Conservation (phyloP, 1,284 basidiomycete species). For the Naganishia sp. region DNA sequence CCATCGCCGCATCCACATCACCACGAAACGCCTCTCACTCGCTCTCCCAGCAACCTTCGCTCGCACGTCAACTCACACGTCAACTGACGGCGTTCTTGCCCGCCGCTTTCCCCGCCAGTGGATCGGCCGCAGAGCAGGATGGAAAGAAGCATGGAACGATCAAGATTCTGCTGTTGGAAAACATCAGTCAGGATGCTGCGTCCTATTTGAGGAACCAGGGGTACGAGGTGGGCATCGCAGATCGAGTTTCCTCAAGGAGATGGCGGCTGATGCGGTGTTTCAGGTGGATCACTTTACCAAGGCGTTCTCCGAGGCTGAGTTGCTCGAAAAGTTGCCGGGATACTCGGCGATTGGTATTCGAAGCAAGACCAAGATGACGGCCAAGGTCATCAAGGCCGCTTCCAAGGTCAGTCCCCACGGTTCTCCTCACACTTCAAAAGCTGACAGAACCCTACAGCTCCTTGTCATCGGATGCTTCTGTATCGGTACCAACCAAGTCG, state of each 20-base stretch:
- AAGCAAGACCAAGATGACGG: conserved; percentile 95
- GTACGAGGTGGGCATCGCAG: conserved; percentile 56
- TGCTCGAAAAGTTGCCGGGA: conserved; percentile 77
- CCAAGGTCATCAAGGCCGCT: conserved; percentile 81
- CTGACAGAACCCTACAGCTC: conserved; percentile 61
- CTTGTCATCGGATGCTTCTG: conserved; percentile 99
- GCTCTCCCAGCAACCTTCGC: conserved; percentile 6
- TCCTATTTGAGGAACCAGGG: conserved; percentile 77
- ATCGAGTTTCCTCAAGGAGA: too few species aligned
- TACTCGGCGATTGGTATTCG: conserved; percentile 97
- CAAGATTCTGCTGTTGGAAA: conserved; percentile 83
- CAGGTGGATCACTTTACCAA: conserved; percentile 87
- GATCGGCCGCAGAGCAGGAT: conserved; percentile 34
- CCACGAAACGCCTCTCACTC: conserved; percentile 14
- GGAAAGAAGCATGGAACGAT: conserved; percentile 60
- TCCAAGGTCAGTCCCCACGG: conserved; percentile 62
- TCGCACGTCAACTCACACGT: conserved; percentile 38
- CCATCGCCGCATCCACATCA: conserved; percentile 35
- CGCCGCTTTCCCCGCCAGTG: conserved; percentile 42
- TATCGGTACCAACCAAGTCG: conserved; percentile 99
- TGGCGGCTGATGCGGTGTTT: conserved; percentile 25
- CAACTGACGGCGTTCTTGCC: conserved; percentile 53
- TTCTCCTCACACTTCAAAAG: not conserved
- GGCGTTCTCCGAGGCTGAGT: conserved; percentile 88
- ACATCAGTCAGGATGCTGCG: conserved; percentile 91